A percentile compares a stretch with the other conserved stretches of the same genome.
Conservation (phyloP, 2,329 filamentous ascomycete genomes). For the Cladosporium halotolerans region DNA sequence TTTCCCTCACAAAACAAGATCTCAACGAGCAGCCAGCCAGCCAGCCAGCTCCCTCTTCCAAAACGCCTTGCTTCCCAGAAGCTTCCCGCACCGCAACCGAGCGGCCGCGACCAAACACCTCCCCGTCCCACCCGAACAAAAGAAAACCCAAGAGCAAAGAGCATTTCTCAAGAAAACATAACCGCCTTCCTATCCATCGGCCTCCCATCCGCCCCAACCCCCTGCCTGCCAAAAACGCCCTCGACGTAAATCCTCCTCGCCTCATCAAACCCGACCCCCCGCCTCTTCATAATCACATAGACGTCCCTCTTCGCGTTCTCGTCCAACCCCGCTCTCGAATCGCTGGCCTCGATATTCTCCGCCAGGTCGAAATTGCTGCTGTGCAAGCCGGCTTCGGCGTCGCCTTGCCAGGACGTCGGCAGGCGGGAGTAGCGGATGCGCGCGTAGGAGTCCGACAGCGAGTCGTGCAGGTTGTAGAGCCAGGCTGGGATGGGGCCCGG, state of each 20-base stretch:
- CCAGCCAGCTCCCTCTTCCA: too few species aligned
- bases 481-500: slow-evolving; percentile 45
- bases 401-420: slow-evolving; percentile 65
- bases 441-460: slow-evolving; percentile 35
- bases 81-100: too few species aligned
- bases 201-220: slow-evolving; percentile 79
- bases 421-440: slow-evolving; percentile 69
- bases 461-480: slow-evolving; percentile 45
- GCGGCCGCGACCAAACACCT: too few species aligned
- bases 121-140: neutral
- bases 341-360: slow-evolving; percentile 72
- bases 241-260: slow-evolving; percentile 82
- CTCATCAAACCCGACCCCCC: slow-evolving; percentile 80
- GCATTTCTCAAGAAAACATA: slow-evolving; percentile 62
- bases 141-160: neutral
- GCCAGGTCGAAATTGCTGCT: slow-evolving; percentile 77
- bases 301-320: slow-evolving; percentile 74
- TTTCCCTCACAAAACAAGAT: too few species aligned
- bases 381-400: slow-evolving; percentile 82
- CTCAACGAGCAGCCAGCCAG: too few species aligned
- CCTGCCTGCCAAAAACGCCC: slow-evolving; percentile 75
- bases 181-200: slow-evolving; percentile 94
- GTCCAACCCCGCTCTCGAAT: slow-evolving; percentile 75
- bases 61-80: too few species aligned
- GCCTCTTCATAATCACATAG: slow-evolving; percentile 81